Evolutionary conservation across 306 rosid species (phyloP), one percentile per base, ranked within the genome.

Genomic region (Fragaria nilgerrensis): DNA sequence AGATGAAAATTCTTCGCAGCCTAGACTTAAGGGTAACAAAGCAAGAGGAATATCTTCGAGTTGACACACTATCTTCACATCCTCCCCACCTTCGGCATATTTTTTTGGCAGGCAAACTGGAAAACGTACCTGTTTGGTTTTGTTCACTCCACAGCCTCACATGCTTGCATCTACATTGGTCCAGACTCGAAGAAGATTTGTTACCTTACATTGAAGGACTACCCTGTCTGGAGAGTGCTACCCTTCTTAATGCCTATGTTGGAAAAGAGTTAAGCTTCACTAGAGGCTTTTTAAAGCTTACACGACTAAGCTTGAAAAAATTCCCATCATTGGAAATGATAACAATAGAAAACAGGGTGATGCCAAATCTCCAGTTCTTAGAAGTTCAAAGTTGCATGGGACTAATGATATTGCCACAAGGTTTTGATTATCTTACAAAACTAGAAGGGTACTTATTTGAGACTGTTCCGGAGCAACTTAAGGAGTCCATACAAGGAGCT

Each of bases 211-310:
- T 72, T 16, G 72, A 67, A 45, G 63, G 19, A 32, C 8, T 78
- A 1, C 73, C 67, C 3, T 3, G 5, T 49, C 23, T 79, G 17
- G 45, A 43, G 41, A 9, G 22, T 2, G 45, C 64, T 27, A 0
- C 0, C 1, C 73, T 79, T 17, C 1, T 11, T 3, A 63, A 63
- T 22, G 73, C 68, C 2, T 72, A 78, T 16, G 50, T 32, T 20
- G 76, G 76, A 9, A 34, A 68, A 20, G 37, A 55, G 25, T 3
- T 77, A 27, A 43, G 37, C 59, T 69, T 77, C 15, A 3, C 5
- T 1, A 14, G 27, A 32, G 81, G 81, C 32, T 69, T 77, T 58
- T 6, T 9, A n/a, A 78, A 78, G 63, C 81, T 78, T 19, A 59
- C 50, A 5, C 5, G 5, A 10, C 61, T 78, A 47, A 5, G 3